Conservation (phyloP, 108 stramenopile genomes). For the Fragilariopsis cylindrus region DNA sequence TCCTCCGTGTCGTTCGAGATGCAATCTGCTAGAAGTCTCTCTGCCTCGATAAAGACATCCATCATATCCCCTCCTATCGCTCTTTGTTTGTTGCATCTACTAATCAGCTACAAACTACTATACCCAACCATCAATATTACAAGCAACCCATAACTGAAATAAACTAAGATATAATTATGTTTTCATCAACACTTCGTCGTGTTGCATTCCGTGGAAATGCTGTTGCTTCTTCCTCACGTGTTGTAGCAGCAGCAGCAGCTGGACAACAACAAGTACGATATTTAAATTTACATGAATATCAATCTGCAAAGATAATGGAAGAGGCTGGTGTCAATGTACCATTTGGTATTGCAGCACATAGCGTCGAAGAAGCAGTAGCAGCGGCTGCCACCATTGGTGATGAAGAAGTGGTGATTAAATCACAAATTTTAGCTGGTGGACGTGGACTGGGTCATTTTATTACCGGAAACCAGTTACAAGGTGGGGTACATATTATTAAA, state of each 20-base stretch:
- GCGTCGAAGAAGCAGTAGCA: slow-evolving; percentile 38
- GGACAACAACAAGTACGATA: slow-evolving; percentile 27
- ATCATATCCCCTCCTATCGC: too few species aligned
- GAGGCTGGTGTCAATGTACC: slow-evolving; percentile 65
- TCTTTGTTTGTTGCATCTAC: too few species aligned
- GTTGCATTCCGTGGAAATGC: not conserved
- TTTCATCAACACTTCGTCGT: not conserved
- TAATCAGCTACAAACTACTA: too few species aligned
- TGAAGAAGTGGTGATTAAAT: slow-evolving; percentile 67
- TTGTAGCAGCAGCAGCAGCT: not conserved
- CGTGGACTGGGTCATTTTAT: slow-evolving; percentile 77
- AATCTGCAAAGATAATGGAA: slow-evolving; percentile 62
- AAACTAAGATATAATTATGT: not conserved
- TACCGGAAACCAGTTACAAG: slow-evolving; percentile 76
- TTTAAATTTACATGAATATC: slow-evolving; percentile 82
- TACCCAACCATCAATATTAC: too few species aligned
- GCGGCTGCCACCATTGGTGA: slow-evolving; percentile 38
- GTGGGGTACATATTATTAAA: slow-evolving; percentile 84
- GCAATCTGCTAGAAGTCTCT: too few species aligned
- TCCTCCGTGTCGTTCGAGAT: too few species aligned
- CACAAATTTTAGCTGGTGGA: slow-evolving; percentile 87
- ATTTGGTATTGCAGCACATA: slow-evolving; percentile 33
- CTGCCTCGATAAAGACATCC: too few species aligned
- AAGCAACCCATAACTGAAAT: too few species aligned
- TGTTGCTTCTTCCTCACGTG: not conserved